Evolutionary conservation across 2,329 filamentous ascomycete species (phyloP).

Genomic region (Alternaria dauci): DNA sequence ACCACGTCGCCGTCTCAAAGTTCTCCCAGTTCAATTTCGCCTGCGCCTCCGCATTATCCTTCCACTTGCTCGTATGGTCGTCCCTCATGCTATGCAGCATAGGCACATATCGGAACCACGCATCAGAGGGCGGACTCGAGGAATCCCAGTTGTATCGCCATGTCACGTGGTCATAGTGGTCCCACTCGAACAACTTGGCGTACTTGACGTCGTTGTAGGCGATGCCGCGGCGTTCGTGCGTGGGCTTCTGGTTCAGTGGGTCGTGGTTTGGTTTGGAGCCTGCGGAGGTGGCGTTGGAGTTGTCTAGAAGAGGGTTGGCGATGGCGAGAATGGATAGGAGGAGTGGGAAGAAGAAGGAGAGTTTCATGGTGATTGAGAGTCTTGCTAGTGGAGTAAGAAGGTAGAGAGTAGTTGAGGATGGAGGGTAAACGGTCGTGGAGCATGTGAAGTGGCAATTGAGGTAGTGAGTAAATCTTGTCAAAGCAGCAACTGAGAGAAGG

Average conservation of each 20-base stretch:
- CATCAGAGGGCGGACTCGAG: slow-evolving; percentile 41
- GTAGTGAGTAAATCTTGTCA: not conserved
- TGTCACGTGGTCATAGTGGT: slow-evolving; percentile 47
- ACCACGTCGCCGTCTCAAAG: slow-evolving; percentile 19
- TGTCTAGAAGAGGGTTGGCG: not conserved
- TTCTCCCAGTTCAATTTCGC: not conserved
- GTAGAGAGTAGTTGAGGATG: not conserved
- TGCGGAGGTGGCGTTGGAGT: not conserved
- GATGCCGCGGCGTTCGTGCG: slow-evolving; percentile 62
- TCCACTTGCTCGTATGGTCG: slow-evolving; percentile 32
- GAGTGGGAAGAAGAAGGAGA: not conserved
- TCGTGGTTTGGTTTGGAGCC: not conserved
- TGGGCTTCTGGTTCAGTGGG: slow-evolving; percentile 49
- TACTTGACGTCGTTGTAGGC: slow-evolving; percentile 68
- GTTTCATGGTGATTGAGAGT: not conserved
- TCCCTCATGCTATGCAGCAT: slow-evolving; percentile 46
- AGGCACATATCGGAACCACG: slow-evolving; percentile 67
- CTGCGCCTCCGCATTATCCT: slow-evolving; percentile 19
- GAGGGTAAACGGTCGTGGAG: not conserved
- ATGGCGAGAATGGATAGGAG: not conserved
- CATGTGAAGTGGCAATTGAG: not conserved
- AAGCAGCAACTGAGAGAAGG: not conserved
- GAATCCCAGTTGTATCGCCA: slow-evolving; percentile 77
- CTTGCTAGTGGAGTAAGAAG: not conserved
- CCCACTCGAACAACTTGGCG: slow-evolving; percentile 57